Conservation (phyloP, 495 filamentous ascomycete genomes). For the Trichoderma gamsii region DNA sequence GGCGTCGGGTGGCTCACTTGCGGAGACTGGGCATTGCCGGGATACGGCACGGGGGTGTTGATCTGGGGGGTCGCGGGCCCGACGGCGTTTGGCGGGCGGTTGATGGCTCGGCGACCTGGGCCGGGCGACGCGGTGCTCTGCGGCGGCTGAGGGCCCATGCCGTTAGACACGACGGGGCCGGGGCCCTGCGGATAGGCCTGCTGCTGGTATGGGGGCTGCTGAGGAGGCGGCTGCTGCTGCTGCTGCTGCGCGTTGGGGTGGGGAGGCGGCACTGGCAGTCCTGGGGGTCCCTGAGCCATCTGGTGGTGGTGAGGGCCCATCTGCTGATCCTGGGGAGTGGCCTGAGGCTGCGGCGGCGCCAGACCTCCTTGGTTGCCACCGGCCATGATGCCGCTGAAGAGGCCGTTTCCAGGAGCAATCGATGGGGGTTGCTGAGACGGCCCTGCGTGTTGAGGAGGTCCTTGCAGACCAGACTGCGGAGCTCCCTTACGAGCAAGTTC, state of each 20-base stretch:
- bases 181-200: constrained; percentile 48
- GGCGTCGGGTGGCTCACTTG: constrained; percentile 80
- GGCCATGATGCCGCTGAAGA: constrained; percentile 94
- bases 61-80: constrained; percentile 87
- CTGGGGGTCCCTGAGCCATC: constrained; percentile 59
- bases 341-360: constrained; percentile 60
- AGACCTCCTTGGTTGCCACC: constrained; percentile 78
- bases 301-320: constrained; percentile 46
- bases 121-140: constrained; percentile 83
- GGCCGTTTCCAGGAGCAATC: constrained; percentile 86
- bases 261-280: constrained; percentile 56
- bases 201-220: constrained; percentile 43
- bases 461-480: constrained; percentile 56
- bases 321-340: constrained; percentile 52
- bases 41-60: constrained; percentile 72
- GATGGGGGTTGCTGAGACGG: constrained; percentile 68
- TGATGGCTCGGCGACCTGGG: constrained; percentile 54
- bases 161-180: constrained; percentile 29
- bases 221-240: constrained; percentile 46
- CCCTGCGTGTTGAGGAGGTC: constrained; percentile 65
- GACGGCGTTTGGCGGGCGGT: constrained; percentile 51
- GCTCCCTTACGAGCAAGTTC: constrained; percentile 66
- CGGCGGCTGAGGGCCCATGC: constrained; percentile 60
- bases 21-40: constrained; percentile 75
- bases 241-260: constrained; percentile 26